phyloP scores from a whole-genome alignment of 2,329 filamentous ascomycete species.

The Colletotrichum godetiae region DNA sequence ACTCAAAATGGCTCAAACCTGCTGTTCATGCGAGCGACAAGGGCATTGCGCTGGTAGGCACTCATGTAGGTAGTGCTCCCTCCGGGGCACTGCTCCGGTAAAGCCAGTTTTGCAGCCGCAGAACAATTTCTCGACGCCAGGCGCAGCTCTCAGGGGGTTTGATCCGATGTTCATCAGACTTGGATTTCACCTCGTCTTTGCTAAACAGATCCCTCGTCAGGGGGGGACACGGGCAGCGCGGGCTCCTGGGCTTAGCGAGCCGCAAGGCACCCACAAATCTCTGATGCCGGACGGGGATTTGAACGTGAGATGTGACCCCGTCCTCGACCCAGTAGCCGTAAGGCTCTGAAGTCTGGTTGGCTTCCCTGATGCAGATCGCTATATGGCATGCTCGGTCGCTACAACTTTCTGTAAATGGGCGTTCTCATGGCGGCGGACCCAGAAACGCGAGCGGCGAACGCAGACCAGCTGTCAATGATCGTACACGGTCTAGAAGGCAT shows the following conservation, averaged over 20 bases:
- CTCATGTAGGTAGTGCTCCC: not conserved
- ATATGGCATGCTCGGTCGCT: conserved; percentile 22
- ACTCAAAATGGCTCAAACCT: conserved; percentile 28
- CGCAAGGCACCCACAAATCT: conserved; percentile 18
- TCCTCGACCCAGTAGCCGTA: not conserved
- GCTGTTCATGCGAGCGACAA: conserved; percentile 20
- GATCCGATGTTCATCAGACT: conserved; percentile 14
- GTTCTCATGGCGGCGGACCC: not conserved
- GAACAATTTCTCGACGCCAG: not conserved
- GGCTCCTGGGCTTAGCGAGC: conserved; percentile 18
- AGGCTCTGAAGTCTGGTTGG: conserved; percentile 24
- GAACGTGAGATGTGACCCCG: conserved; percentile 25
- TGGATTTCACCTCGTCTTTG: not conserved
- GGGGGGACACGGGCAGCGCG: not conserved
- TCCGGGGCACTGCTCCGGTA: not conserved
- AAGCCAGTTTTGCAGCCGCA: not conserved
- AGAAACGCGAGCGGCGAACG: not conserved
- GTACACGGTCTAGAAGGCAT: not conserved
- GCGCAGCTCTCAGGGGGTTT: conserved; percentile 11
- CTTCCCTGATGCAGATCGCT: conserved; percentile 30
- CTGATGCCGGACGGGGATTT: conserved; percentile 24
- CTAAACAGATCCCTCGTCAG: conserved; percentile 14
- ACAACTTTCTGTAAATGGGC: not conserved
- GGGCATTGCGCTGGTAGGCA: conserved; percentile 3
- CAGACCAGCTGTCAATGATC: conserved; percentile 20